These are phyloP conservation scores for Solanum aculeatissimum DNA, from an alignment of 305 asterid species.

Conservation along the genomic window DNA sequence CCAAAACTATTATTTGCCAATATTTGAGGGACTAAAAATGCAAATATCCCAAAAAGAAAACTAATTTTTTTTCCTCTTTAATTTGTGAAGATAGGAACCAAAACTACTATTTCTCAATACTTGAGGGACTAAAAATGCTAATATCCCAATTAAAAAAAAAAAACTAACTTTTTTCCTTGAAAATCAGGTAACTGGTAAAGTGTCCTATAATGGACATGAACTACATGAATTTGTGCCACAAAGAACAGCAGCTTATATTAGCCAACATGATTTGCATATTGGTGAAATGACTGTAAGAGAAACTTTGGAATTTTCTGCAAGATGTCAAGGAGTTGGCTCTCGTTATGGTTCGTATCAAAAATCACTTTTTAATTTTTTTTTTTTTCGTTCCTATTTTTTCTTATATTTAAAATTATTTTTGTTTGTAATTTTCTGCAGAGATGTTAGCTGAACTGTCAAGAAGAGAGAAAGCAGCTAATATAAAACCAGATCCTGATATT, in stretches of 20 bases:
- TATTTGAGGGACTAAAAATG: too few relatives aligned
- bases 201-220: constrained; percentile 20
- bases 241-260: constrained; percentile 21
- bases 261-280: constrained; percentile 24
- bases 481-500: constrained; percentile 15
- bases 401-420: not conserved
- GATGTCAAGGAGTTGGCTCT: constrained; percentile 26
- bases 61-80: too few relatives aligned
- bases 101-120: not conserved
- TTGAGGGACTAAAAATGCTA: not conserved
- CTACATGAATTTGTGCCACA: constrained; percentile 24
- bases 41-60: too few relatives aligned
- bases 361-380: too few relatives aligned
- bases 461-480: constrained; percentile 15
- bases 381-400: too few relatives aligned
- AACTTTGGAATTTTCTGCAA: constrained; percentile 19
- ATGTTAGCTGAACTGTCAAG: constrained; percentile 12
- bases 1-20: too few relatives aligned
- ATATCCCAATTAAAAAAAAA: not conserved
- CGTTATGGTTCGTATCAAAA: constrained; percentile 15
- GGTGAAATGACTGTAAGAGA: constrained; percentile 29
- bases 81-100: too few relatives aligned
- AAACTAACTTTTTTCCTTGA: not conserved
- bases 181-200: constrained; percentile 8
- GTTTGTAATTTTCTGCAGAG: not conserved